Base-by-base conservation (phyloP, 768 basidiomycete species). In the Mycena filopes region DNA sequence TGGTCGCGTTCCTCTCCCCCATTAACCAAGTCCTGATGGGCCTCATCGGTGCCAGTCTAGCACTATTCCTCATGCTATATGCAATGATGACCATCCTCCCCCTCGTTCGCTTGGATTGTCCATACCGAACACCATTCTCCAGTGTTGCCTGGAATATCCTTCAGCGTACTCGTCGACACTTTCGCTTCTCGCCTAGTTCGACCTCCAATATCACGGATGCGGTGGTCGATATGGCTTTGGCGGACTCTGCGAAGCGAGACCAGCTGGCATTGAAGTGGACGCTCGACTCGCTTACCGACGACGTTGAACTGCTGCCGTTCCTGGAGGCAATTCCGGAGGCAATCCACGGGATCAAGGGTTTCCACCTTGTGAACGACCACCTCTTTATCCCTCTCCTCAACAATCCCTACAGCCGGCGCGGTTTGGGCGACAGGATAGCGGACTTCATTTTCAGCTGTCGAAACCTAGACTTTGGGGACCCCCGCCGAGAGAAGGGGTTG, bases 61-160 rank as follows among this genome's bases (percentile, higher is more conserved):
- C 36, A n/a, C 10, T 47, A 4, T 58, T 58, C 26, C 3, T 55
- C 18, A 11, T 53, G 1, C 48, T 65, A 6, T 65, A 59, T 26
- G 4, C 18, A 1, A 21, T 45, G 12, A 38, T 64, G 36, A 58
- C 55, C 13, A 25, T 64, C 4, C 28, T 58, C 4, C 55, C 55
- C 5, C 21, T 54, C 21, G 13, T 57, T 8, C 43, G 4, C 18
- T 49, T 50, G 1, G 38, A 60, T 29, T 58, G 48, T 23, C 63
- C 63, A 4, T 65, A 53, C 23, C 55, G 58, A 11, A 65, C 56
- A 4, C 55, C 63, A n/a, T n/a, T n/a, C n/a, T n/a, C n/a, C n/a
- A n/a, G n/a, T n/a, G n/a, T n/a, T 33, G 33, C 12, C 7, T 33
- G 33, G 33, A 33, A 33, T n/a, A n/a, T n/a, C 7, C 33, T 33